Percentiles rank a stretch among this genome's conserved stretches.
These are phyloP conservation scores for Prunus armeniaca DNA, from an alignment of 306 rosid genomes.

Conservation along the genomic window DNA sequence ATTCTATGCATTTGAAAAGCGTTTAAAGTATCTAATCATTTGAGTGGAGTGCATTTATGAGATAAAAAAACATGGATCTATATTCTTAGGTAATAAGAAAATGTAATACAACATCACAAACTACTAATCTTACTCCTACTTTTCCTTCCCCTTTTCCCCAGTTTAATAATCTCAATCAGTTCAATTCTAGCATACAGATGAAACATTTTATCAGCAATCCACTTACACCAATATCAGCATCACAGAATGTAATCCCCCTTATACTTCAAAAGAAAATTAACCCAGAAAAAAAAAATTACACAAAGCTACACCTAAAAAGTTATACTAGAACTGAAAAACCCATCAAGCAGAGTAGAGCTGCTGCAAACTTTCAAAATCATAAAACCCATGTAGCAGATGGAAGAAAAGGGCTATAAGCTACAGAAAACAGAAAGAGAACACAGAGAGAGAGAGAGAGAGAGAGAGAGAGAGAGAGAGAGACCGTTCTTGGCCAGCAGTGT, in stretches of 20 bases:
- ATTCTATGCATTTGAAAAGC: not conserved
- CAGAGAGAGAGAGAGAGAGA: not conserved
- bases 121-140: not conserved
- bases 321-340: not conserved
- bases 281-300: not conserved
- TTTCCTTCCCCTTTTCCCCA: not conserved
- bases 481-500: slow-evolving; percentile 99
- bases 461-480: slow-evolving; percentile 13
- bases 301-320: not conserved
- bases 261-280: not conserved
- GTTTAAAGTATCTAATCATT: not conserved
- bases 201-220: not conserved
- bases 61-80: slow-evolving; percentile 4
- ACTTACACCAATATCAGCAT: not conserved
- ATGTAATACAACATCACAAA: not conserved
- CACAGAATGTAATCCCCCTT: not conserved
- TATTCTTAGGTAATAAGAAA: not conserved
- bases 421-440: not conserved
- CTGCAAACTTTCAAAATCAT: not conserved
- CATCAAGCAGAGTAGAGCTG: not conserved
- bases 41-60: not conserved
- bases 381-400: not conserved
- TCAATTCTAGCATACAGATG: not conserved
- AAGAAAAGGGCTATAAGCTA: not conserved
- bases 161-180: not conserved